Conservation (phyloP, 345 rosid species). For the Garcia nutans region DNA sequence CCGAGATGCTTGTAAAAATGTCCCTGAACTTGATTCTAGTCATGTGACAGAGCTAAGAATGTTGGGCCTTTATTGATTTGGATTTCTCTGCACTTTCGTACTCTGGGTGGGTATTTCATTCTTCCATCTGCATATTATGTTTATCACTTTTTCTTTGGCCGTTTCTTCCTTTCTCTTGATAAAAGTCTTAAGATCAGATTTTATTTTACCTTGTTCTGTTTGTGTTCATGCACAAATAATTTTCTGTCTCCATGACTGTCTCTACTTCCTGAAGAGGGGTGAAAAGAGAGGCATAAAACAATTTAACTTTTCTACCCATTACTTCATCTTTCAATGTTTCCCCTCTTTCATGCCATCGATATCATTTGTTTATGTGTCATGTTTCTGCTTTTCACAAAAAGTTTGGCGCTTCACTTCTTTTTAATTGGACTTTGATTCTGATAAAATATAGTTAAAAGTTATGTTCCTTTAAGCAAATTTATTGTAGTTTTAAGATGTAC, state of each 20-base stretch:
- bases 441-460: too few relatives aligned
- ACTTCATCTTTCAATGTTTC: neutral
- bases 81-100: slow-evolving; percentile 13
- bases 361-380: neutral
- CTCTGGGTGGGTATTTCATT: slow-evolving; percentile 29
- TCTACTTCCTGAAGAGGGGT: neutral
- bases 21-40: slow-evolving; percentile 82
- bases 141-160: neutral
- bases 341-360: neutral
- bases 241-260: neutral
- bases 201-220: neutral
- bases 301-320: neutral
- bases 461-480: neutral
- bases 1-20: slow-evolving; percentile 60
- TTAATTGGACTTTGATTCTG: neutral
- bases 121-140: neutral
- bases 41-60: slow-evolving; percentile 87
- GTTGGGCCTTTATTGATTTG: slow-evolving; percentile 70
- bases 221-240: neutral
- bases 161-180: neutral
- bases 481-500: too few relatives aligned
- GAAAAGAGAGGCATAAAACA: neutral
- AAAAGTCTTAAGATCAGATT: neutral
- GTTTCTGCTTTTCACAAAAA: neutral
- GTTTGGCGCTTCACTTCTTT: neutral